Conservation (phyloP, 1,284 basidiomycete species). For the Takashimella koratensis region DNA sequence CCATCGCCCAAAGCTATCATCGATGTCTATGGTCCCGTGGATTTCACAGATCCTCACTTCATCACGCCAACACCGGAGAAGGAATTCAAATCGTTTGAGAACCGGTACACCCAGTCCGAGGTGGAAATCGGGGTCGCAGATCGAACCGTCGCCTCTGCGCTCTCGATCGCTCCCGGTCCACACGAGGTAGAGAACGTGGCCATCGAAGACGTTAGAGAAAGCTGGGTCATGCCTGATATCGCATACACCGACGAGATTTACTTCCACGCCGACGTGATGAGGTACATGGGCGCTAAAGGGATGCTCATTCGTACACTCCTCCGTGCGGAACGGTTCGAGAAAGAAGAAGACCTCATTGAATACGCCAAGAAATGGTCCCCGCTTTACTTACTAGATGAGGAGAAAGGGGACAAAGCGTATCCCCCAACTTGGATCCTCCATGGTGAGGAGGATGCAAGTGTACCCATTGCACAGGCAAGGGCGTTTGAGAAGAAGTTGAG, state of each 20-base stretch:
- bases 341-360: slow-evolving; percentile 12
- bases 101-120: slow-evolving; percentile 13
- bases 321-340: slow-evolving; percentile 10
- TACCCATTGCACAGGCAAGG: slow-evolving; percentile 20
- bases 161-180: not conserved
- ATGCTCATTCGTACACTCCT: slow-evolving; percentile 11
- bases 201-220: not conserved
- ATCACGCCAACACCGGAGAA: not conserved
- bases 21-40: slow-evolving; percentile 2
- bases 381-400: slow-evolving; percentile 5
- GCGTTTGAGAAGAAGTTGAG: slow-evolving; percentile 16
- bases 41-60: slow-evolving; percentile 1
- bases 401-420: slow-evolving; percentile 11
- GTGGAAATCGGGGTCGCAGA: slow-evolving; percentile 12
- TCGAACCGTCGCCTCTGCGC: slow-evolving; percentile 6
- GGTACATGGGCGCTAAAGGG: not conserved
- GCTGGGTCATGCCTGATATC: not conserved
- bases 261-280: not conserved
- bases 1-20: slow-evolving; percentile 3
- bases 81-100: not conserved
- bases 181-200: not conserved
- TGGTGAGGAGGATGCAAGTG: slow-evolving; percentile 17
- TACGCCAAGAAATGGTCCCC: slow-evolving; percentile 6
- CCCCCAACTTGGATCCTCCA: slow-evolving; percentile 31
- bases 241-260: not conserved